Conservation (phyloP, 257 asterid genomes). For the Solanum chmielewskii region DNA sequence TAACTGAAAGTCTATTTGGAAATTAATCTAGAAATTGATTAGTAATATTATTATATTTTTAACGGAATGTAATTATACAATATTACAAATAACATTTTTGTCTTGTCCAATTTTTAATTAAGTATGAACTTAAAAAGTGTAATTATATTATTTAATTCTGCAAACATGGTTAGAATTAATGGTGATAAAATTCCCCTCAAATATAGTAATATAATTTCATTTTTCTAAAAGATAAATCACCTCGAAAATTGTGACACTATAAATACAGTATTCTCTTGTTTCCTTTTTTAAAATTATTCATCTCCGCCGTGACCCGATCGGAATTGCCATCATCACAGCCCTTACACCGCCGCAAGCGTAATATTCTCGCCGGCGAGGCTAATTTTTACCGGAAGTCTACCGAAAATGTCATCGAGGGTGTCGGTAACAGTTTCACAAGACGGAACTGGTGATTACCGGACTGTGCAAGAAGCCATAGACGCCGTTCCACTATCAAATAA, state of each 20-base stretch:
- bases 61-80: neutral
- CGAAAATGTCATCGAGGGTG: slow-evolving; percentile 13
- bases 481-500: slow-evolving; percentile 70
- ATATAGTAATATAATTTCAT: neutral
- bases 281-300: neutral
- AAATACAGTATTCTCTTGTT: neutral
- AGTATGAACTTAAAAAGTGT: neutral
- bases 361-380: neutral
- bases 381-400: neutral
- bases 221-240: neutral
- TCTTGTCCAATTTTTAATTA: neutral
- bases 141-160: neutral
- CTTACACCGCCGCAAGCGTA: neutral
- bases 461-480: slow-evolving; percentile 96
- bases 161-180: neutral
- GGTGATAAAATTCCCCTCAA: neutral
- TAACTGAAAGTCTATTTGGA: neutral
- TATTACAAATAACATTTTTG: neutral
- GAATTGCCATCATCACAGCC: neutral
- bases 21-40: neutral
- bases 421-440: slow-evolving; percentile 55
- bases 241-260: neutral
- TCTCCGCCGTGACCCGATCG: neutral
- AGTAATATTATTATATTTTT: neutral
- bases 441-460: slow-evolving; percentile 53